Base-by-base conservation (phyloP, 1,284 basidiomycete species). In the Phylloporus gajari region DNA sequence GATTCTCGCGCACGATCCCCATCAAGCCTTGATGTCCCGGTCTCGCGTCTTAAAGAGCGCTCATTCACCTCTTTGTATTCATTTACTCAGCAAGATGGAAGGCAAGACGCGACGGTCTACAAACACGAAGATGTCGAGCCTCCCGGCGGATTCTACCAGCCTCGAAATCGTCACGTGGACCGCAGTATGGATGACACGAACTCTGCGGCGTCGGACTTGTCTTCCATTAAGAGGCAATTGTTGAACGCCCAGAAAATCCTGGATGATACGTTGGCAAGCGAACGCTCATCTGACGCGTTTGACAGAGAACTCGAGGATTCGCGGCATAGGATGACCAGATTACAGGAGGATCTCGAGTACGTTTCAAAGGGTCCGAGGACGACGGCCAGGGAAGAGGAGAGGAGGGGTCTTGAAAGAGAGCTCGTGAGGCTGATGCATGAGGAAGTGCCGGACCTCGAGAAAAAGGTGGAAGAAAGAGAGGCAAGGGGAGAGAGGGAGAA, bases 281-380 rank as follows among this genome's bases (percentile, higher is more conserved):
- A 91, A 69, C 87, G 88, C 0, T 81, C 87, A 2, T 97, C 98
- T 77, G 96, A 98, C 73, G 93, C 89, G 68, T 88, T 99, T 25
- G 95, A 98, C 73, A 89, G 93, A 69, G 97, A 99, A 84, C 90
- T 98, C 85, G 91, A 94, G 15, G 95, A 97, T 76, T 85, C 99
- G 51, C 93, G 92, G 69, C 95, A 95, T 81, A 91, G 93, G 51
- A 96, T 98, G 69, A 92, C 93, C 79, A 88, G 97, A 30, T 90
- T 99, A 15, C 94, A 96, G 81, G 96, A 98, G 74, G 97, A 99
- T 82, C 88, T 99, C 62, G 97, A 98, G 64, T 96, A 97, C 79
- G 91, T 94, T 70, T 91, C 93, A 27, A 91, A 93, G 27, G 95
- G 96, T 0, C 91, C 96, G 2, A 88, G 92, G 70, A 91, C 92